phyloP scores from a whole-genome alignment of 345 rosid species.

The Mangifera indica region DNA sequence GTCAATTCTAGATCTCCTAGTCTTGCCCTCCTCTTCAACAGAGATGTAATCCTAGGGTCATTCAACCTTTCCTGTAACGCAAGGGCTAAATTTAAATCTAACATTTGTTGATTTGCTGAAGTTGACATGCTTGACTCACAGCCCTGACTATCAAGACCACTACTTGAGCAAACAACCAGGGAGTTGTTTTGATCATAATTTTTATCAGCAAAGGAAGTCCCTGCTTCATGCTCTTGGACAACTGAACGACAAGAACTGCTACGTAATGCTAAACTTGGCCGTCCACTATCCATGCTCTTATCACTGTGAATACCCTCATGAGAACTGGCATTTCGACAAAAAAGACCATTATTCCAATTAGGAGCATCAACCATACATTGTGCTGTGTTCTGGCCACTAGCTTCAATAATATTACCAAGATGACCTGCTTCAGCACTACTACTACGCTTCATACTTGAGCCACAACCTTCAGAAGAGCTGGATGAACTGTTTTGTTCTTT shows the following conservation, averaged over 20 bases:
- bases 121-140: conserved; percentile 87
- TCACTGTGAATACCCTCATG: conserved; percentile 86
- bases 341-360: conserved; percentile 52
- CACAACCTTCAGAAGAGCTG: conserved; percentile 98
- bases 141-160: conserved; percentile 93
- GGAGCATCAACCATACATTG: conserved; percentile 48
- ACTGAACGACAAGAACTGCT: conserved; percentile 92
- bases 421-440: conserved; percentile 85
- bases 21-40: conserved; percentile 77
- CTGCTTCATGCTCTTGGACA: conserved; percentile 83
- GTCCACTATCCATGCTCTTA: conserved; percentile 92
- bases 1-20: conserved; percentile 84
- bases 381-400: conserved; percentile 43
- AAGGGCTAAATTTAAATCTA: conserved; percentile 85
- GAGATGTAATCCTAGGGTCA: conserved; percentile 82
- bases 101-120: conserved; percentile 77
- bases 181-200: conserved; percentile 58
- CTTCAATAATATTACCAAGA: conserved; percentile 58
- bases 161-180: conserved; percentile 65
- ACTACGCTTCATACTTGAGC: conserved; percentile 91
- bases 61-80: conserved; percentile 85
- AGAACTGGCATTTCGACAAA: conserved; percentile 66
- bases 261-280: conserved; percentile 83
- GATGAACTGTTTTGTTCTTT: conserved; percentile 91
- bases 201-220: conserved; percentile 60